A percentile compares a stretch with the other conserved stretches of the same genome.
Conservation (phyloP, 2,329 filamentous ascomycete species). For the Diaporthe capsici region DNA sequence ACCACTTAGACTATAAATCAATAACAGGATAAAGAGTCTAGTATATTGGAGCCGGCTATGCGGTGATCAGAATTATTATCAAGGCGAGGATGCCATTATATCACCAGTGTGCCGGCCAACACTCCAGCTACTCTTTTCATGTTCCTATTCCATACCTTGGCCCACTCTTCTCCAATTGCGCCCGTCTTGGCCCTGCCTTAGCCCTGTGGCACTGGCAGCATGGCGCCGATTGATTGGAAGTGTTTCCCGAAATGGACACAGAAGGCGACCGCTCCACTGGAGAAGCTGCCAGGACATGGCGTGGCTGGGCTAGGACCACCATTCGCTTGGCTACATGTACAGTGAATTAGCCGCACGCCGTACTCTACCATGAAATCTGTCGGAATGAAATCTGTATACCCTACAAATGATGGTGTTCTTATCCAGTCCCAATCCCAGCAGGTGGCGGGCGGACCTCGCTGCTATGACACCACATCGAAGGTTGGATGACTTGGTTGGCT, state of each 20-base stretch:
- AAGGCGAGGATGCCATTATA: not conserved
- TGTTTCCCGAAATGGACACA: slow-evolving; percentile 12
- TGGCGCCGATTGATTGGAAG: not conserved
- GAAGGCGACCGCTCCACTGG: not conserved
- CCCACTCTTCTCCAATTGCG: not conserved
- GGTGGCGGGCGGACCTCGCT: too few relatives aligned
- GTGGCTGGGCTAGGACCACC: not conserved
- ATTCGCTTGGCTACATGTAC: not conserved
- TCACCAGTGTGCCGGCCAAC: too few relatives aligned
- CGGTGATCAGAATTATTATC: not conserved
- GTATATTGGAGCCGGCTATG: not conserved
- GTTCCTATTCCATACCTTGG: not conserved
- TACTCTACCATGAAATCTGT: not conserved
- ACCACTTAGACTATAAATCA: not conserved
- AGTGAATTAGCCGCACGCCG: not conserved
- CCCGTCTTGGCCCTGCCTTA: not conserved
- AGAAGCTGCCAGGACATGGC: not conserved
- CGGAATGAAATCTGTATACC: not conserved
- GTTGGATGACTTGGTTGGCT: not conserved
- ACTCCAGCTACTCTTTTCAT: not conserved
- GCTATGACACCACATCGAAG: not conserved
- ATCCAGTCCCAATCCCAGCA: not conserved
- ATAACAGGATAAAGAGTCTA: not conserved
- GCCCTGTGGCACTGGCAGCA: not conserved
- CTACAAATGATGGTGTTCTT: not conserved